phyloP scores from a whole-genome alignment of 2,329 filamentous ascomycete genomes.

The Cryphonectria naterciae region DNA sequence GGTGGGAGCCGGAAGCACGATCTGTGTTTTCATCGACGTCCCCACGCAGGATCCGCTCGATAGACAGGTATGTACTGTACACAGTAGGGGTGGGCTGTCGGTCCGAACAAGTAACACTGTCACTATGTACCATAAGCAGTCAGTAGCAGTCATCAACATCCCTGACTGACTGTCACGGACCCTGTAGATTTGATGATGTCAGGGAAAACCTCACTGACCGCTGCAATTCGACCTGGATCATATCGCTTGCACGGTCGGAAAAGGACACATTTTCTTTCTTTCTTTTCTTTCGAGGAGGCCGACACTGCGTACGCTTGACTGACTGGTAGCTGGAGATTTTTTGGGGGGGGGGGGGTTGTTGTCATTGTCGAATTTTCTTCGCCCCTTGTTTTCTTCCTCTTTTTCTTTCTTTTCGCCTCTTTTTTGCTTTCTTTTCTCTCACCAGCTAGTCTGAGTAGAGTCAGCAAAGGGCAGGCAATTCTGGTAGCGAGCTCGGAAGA shows the following conservation, averaged over 20 bases:
- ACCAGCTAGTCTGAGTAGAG: slow-evolving; percentile 3
- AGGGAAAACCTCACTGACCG: slow-evolving; percentile 3
- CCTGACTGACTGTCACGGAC: background rate
- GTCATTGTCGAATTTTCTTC: no score
- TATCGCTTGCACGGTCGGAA: slow-evolving; percentile 9
- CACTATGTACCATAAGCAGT: background rate
- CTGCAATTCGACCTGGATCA: slow-evolving; percentile 9
- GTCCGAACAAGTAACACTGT: background rate
- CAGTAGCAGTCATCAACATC: background rate
- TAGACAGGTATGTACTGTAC: slow-evolving; percentile 6
- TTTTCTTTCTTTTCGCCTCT: background rate
- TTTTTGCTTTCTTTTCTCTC: background rate
- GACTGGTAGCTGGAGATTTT: background rate
- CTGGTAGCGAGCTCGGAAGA: slow-evolving; percentile 17
- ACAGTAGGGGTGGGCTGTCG: background rate
- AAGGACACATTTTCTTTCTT: background rate
- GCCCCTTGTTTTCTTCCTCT: slow-evolving; percentile 4
- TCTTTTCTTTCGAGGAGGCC: background rate
- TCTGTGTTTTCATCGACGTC: slow-evolving; percentile 22
- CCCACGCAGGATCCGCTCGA: slow-evolving; percentile 25
- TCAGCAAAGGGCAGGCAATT: background rate
- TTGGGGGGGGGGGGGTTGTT: background rate
- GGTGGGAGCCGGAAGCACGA: slow-evolving; percentile 18
- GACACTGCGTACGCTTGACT: slow-evolving; percentile 6
- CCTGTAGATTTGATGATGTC: slow-evolving; percentile 10